phyloP scores from a whole-genome alignment of 495 filamentous ascomycete genomes.

The Penicillium angulare region DNA sequence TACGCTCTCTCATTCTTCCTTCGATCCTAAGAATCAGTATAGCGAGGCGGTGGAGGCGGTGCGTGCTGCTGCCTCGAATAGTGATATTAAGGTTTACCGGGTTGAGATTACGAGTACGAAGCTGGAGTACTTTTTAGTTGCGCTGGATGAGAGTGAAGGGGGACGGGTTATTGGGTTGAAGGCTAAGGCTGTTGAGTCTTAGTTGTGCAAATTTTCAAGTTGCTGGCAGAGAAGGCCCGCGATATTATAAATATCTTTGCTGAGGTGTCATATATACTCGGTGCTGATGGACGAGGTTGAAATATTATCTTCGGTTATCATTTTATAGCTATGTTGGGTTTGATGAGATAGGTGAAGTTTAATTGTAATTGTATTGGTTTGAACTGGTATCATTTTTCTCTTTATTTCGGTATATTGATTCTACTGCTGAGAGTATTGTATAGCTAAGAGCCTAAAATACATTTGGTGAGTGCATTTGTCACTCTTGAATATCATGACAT shows the following conservation, averaged over 20 bases:
- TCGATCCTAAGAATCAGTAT: slow-evolving; percentile 44
- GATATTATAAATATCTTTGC: neutral
- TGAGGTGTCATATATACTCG: no score
- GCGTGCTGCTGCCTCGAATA: slow-evolving; percentile 29
- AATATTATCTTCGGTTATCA: no score
- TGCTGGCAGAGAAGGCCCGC: neutral
- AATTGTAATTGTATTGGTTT: no score
- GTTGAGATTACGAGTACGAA: slow-evolving; percentile 58
- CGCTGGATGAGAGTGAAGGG: slow-evolving; percentile 49
- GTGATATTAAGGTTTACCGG: slow-evolving; percentile 64
- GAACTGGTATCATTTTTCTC: no score
- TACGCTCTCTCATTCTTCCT: slow-evolving; percentile 34
- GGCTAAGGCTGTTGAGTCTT: slow-evolving; percentile 70
- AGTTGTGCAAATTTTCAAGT: no score
- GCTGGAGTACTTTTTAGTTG: slow-evolving; percentile 76
- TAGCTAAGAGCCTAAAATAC: no score
- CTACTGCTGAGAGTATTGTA: neutral
- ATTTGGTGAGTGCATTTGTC: no score
- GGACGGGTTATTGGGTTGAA: slow-evolving; percentile 70
- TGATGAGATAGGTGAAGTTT: no score
- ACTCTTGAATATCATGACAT: slow-evolving; percentile 12
- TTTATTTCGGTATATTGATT: no score
- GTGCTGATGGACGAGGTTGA: no score
- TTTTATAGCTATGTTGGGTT: neutral
- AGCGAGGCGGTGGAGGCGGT: slow-evolving; percentile 29